Evolutionary conservation across 441 rosid genomes (phyloP).

Genomic region (Bruguiera hainesii): DNA sequence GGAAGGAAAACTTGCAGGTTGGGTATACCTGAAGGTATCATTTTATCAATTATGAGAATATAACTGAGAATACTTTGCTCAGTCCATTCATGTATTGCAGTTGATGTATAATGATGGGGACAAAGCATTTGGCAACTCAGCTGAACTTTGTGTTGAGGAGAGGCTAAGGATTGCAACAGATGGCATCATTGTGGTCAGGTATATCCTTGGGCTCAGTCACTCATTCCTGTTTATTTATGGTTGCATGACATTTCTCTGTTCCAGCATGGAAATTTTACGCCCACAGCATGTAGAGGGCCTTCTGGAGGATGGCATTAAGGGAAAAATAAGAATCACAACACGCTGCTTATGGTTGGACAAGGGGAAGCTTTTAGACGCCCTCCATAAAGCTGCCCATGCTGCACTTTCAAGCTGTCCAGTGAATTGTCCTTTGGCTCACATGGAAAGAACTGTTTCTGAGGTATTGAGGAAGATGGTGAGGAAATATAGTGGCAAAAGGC

Average conservation of each 20-base stretch:
- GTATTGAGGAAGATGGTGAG: slow-evolving; percentile 87
- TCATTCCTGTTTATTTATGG: slow-evolving; percentile 4
- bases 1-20: slow-evolving; percentile 94
- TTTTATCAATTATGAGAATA: slow-evolving; percentile 10
- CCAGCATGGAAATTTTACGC: slow-evolving; percentile 90
- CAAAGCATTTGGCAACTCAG: slow-evolving; percentile 93
- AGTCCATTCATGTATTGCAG: slow-evolving; percentile 42
- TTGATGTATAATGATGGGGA: slow-evolving; percentile 98
- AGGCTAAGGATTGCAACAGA: slow-evolving; percentile 90
- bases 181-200: slow-evolving; percentile 94
- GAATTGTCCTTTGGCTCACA: slow-evolving; percentile 77
- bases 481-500: slow-evolving; percentile 92
- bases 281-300: slow-evolving; percentile 46
- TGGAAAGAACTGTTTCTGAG: slow-evolving; percentile 86
- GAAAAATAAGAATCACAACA: slow-evolving; percentile 89
- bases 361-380: slow-evolving; percentile 89
- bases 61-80: slow-evolving; percentile 20
- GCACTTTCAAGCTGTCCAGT: slow-evolving; percentile 89
- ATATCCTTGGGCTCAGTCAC: slow-evolving; percentile 14
- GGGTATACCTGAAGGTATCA: slow-evolving; percentile 24
- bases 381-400: slow-evolving; percentile 91
- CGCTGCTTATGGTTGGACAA: slow-evolving; percentile 98
- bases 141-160: slow-evolving; percentile 89
- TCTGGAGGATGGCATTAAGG: slow-evolving; percentile 58
- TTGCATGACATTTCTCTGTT: slow-evolving; percentile 27